These are phyloP conservation scores for Boletus subcaerulescens DNA, from an alignment of 768 basidiomycete species.

Conservation along the genomic window DNA sequence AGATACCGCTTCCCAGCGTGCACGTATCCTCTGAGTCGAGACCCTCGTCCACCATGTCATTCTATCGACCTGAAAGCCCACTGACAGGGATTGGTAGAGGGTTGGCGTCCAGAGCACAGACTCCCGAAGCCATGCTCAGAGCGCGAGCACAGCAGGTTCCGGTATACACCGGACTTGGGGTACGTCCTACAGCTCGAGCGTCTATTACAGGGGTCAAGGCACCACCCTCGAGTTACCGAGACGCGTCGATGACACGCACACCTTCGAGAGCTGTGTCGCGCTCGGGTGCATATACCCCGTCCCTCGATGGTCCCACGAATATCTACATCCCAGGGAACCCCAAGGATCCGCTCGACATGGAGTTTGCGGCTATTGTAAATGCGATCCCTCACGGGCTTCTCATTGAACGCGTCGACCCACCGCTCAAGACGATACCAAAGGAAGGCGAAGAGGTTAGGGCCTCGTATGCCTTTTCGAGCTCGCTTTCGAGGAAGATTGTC, in stretches of 20 bases:
- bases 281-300: constrained; percentile 60
- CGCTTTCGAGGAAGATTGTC: constrained; percentile 69
- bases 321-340: constrained; percentile 63
- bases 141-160: constrained; percentile 60
- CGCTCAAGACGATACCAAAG: constrained; percentile 58
- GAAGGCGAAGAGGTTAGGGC: constrained; percentile 80
- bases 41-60: constrained; percentile 69
- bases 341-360: constrained; percentile 78
- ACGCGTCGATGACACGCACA: constrained; percentile 50
- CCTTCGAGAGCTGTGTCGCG: constrained; percentile 69
- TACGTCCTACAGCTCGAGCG: constrained; percentile 39
- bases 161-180: constrained; percentile 43
- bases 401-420: constrained; percentile 80
- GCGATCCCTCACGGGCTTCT: constrained; percentile 72
- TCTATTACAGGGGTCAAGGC: constrained; percentile 40
- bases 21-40: constrained; percentile 68
- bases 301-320: constrained; percentile 50
- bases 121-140: constrained; percentile 62
- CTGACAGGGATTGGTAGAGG: constrained; percentile 34
- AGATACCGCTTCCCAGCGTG: constrained; percentile 76
- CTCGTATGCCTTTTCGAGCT: constrained; percentile 77
- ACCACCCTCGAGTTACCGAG: constrained; percentile 78
- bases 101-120: constrained; percentile 54
- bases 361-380: constrained; percentile 75
- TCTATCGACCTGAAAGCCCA: constrained; percentile 56